These are phyloP conservation scores for Wilcoxina mikolae DNA, from an alignment of 495 filamentous ascomycete species.

Conservation along the genomic window DNA sequence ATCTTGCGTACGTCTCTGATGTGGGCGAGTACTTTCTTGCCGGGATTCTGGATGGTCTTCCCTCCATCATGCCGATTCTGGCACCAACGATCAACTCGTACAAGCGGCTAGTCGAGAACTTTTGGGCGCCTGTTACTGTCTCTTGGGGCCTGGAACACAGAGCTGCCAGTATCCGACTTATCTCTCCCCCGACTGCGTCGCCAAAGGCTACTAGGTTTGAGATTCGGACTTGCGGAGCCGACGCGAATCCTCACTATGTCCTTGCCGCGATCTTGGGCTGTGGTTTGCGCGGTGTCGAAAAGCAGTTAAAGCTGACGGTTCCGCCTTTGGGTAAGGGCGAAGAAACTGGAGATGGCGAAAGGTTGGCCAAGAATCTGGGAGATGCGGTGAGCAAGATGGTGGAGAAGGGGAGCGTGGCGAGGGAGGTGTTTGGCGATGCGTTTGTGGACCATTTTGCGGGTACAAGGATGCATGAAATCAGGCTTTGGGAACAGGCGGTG, in stretches of 20 bases:
- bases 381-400: constrained; percentile 69
- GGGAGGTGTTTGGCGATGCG: constrained; percentile 82
- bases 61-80: constrained; percentile 88
- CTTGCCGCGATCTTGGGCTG: constrained; percentile 69
- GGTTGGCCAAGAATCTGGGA: constrained; percentile 65
- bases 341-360: constrained; percentile 57
- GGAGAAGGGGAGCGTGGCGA: constrained; percentile 60
- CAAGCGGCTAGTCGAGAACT: constrained; percentile 95
- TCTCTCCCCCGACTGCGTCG: constrained; percentile 69
- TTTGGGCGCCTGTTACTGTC: constrained; percentile 95
- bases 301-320: constrained; percentile 67
- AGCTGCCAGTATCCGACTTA: constrained; percentile 77
- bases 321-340: constrained; percentile 73
- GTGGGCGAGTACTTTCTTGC: constrained; percentile 87
- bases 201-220: constrained; percentile 81
- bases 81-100: constrained; percentile 94
- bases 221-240: constrained; percentile 77
- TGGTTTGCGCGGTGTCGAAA: constrained; percentile 79
- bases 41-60: constrained; percentile 71
- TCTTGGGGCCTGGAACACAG: constrained; percentile 95
- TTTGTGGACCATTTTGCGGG: constrained; percentile 94
- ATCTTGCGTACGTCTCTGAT: constrained; percentile 68
- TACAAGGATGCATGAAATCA: constrained; percentile 79
- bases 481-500: constrained; percentile 61
- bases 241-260: constrained; percentile 81